phyloP scores from a whole-genome alignment of 257 asterid genomes.

The Mentha longifolia region DNA sequence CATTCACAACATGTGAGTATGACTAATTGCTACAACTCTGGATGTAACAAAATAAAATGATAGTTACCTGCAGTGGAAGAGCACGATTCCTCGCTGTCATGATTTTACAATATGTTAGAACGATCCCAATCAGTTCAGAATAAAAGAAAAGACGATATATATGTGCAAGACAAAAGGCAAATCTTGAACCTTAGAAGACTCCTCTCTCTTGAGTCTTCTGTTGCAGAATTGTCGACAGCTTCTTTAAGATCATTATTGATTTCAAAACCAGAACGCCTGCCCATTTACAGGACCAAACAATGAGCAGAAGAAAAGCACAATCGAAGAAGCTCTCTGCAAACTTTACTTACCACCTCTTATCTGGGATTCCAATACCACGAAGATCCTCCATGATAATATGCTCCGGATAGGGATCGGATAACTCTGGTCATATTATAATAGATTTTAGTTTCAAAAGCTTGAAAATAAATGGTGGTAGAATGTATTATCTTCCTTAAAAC shows the following conservation, averaged over 20 bases:
- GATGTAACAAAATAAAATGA: conserved; percentile 19
- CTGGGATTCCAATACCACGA: conserved; percentile 41
- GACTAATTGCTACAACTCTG: conserved; percentile 27
- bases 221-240: conserved; percentile 40
- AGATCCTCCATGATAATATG: conserved; percentile 37
- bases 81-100: conserved; percentile 78
- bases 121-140: conserved; percentile 36
- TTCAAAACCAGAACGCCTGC: conserved; percentile 51
- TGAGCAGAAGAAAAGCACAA: conserved; percentile 15
- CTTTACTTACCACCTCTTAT: conserved; percentile 54
- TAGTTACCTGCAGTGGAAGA: conserved; percentile 67
- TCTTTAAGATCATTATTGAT: conserved; percentile 39
- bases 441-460: background rate
- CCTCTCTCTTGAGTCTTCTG: conserved; percentile 51
- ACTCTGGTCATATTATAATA: conserved; percentile 41
- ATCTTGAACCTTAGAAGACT: conserved; percentile 61
- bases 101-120: conserved; percentile 32
- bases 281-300: conserved; percentile 27
- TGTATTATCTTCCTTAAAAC: conserved; percentile 28
- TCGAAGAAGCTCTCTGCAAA: conserved; percentile 13
- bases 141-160: conserved; percentile 23
- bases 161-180: conserved; percentile 28
- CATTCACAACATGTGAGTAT: conserved; percentile 9
- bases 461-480: conserved; percentile 23
- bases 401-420: conserved; percentile 39